These are phyloP conservation scores for Tuber aestivum DNA, from an alignment of 495 filamentous ascomycete genomes.

Conservation along the genomic window DNA sequence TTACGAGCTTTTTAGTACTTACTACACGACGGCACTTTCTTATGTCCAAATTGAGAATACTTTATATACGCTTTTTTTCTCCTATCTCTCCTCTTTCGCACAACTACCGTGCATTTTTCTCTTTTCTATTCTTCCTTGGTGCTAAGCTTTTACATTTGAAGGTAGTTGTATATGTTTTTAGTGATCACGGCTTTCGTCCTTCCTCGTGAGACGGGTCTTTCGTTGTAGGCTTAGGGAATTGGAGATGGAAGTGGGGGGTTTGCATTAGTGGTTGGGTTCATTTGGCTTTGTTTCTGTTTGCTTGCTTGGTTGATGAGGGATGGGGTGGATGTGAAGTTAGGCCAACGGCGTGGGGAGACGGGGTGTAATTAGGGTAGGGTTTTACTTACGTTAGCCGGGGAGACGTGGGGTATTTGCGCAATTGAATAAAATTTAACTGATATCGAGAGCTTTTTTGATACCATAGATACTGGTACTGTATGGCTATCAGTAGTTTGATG, in stretches of 20 bases:
- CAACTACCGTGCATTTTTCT: constrained; percentile 2
- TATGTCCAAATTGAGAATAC: constrained; percentile 6
- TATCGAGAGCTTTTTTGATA: not conserved
- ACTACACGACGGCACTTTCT: constrained; percentile 1
- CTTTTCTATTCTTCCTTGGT: constrained; percentile 14
- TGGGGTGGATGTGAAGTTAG: not conserved
- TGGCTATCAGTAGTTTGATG: not conserved
- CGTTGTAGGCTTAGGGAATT: not conserved
- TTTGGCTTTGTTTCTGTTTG: not conserved
- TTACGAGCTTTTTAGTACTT: not conserved
- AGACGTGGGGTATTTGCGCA: not conserved
- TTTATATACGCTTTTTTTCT: constrained; percentile 7
- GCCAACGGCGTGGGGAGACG: not conserved
- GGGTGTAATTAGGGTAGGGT: not conserved
- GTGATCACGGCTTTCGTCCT: not conserved
- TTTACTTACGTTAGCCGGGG: not conserved
- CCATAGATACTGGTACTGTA: not conserved
- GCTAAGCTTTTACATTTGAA: not conserved
- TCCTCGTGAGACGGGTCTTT: not conserved
- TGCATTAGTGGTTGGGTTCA: constrained; percentile 5
- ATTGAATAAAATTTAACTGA: not conserved
- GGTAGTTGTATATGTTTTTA: not conserved
- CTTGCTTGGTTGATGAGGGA: not conserved
- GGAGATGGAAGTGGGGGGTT: not conserved
- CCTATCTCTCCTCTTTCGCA: constrained; percentile 21